Base-by-base conservation (phyloP, 331 rosid genomes). In the Stylosanthes scabra region DNA sequence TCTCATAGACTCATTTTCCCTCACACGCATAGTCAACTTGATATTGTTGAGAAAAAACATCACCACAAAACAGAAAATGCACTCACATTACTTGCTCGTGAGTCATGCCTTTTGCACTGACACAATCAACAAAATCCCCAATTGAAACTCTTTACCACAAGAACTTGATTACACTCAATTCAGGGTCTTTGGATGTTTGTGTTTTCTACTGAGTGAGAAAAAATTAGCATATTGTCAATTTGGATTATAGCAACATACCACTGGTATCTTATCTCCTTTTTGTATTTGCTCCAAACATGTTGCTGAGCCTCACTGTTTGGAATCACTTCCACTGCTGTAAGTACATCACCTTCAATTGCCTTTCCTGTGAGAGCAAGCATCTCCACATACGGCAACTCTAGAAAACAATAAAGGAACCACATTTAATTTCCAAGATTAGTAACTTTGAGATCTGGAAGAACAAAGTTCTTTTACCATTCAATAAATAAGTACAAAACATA, bases 331-430 rank as follows among this genome's bases (percentile, higher is more conserved):
- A 90, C 98, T 14, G 96, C 97, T 28, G 99, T 92, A 59, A 95
- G 88, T 45, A 83, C 67, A 58, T 86, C 98, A 27, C 97, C 97
- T 85, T 92, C 99, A 42, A 92, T 78, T 42, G 90, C 93, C 85
- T 95, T 92, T 73, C 99, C 99, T 9, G 97, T 88, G 71, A 92
- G 88, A 69, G 96, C 93, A 81, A 95, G 97, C 95, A 90, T 86
- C 84, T 90, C 99, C 66, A 86, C 87, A 78, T 74, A 77, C 44
- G 93, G 99, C 71, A 95, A 88, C 88, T 88, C 99, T 95, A 83
- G 39, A 60, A 63, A 69, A 56, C 46, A 82, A 78, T 34, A 64
- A 60, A 82, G 69, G 25, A 76, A 65, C 54, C 71, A 74, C 78
- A 77, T 55, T 71, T n/a, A 78, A 39, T 59, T 71, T 8, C 65